Evolutionary conservation across 2,329 filamentous ascomycete genomes (phyloP).

Genomic region (Ascocoryne sarcoides): DNA sequence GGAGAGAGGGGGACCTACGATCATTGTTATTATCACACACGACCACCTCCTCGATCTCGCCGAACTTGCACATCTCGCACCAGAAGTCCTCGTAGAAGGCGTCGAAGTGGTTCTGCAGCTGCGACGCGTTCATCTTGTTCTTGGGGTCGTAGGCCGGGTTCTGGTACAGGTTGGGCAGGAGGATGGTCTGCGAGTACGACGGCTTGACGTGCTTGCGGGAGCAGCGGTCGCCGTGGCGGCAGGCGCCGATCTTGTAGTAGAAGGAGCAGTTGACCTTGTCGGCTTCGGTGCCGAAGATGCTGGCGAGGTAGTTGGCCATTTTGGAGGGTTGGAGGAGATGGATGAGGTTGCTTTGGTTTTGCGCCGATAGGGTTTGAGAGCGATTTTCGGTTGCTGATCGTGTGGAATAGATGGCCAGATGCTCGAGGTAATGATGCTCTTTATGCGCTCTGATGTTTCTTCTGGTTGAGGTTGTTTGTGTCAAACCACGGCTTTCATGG

Average conservation of each 20-base stretch:
- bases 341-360: background rate
- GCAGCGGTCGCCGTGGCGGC: slow-evolving; percentile 96
- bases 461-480: no score
- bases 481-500: no score
- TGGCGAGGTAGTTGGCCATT: slow-evolving; percentile 98
- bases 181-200: slow-evolving; percentile 93
- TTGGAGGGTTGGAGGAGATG: background rate
- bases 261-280: slow-evolving; percentile 99
- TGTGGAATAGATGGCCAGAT: no score
- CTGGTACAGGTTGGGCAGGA: slow-evolving; percentile 97
- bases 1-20: slow-evolving; percentile 12
- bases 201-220: slow-evolving; percentile 98
- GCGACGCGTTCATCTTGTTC: slow-evolving; percentile 90
- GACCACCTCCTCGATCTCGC: slow-evolving; percentile 93
- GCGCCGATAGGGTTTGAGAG: no score
- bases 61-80: slow-evolving; percentile 99
- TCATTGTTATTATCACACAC: slow-evolving; percentile 99
- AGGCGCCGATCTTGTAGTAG: slow-evolving; percentile 99
- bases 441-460: no score
- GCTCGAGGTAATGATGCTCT: no score
- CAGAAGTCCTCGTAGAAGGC: slow-evolving; percentile 99
- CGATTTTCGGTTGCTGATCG: no score
- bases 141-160: slow-evolving; percentile 96
- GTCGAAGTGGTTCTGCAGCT: slow-evolving; percentile 99
- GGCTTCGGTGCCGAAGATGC: slow-evolving; percentile 98